These are phyloP conservation scores for Kodamaea hsintzibuensis DNA, from an alignment of 805 yeast species.

Conservation along the genomic window DNA sequence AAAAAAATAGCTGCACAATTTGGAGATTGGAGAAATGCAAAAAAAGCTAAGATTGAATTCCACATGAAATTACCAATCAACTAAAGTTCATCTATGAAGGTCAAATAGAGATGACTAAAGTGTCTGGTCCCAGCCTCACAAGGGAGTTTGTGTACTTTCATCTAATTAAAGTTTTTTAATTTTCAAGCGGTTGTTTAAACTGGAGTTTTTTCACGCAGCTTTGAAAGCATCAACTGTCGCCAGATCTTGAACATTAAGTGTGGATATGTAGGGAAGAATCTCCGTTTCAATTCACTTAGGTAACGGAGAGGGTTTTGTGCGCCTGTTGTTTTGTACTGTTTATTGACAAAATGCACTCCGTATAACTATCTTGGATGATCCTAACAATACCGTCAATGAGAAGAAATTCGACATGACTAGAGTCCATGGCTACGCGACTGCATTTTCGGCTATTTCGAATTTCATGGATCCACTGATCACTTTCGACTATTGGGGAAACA, in stretches of 20 bases:
- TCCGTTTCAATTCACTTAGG: neutral
- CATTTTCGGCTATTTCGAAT: neutral
- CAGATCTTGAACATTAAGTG: neutral
- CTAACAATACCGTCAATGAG: neutral
- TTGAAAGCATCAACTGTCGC: neutral
- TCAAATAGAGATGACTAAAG: neutral
- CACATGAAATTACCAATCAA: neutral
- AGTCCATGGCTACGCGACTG: neutral
- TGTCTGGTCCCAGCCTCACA: neutral
- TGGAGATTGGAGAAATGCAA: neutral
- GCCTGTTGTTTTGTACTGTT: neutral
- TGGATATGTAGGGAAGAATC: neutral
- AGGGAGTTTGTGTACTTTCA: neutral
- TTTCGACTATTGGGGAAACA: neutral
- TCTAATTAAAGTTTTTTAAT: neutral
- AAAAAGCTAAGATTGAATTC: neutral
- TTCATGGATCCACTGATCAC: neutral
- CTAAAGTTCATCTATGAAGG: neutral
- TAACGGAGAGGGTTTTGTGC: neutral
- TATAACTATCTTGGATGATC: neutral
- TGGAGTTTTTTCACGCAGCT: neutral
- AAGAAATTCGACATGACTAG: neutral
- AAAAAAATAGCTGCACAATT: neutral
- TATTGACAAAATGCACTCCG: neutral
- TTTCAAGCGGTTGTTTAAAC: neutral